These are phyloP conservation scores for Acanthamoeba sp. DNA, from an alignment of 208 protist genomes.

Conservation along the genomic window DNA sequence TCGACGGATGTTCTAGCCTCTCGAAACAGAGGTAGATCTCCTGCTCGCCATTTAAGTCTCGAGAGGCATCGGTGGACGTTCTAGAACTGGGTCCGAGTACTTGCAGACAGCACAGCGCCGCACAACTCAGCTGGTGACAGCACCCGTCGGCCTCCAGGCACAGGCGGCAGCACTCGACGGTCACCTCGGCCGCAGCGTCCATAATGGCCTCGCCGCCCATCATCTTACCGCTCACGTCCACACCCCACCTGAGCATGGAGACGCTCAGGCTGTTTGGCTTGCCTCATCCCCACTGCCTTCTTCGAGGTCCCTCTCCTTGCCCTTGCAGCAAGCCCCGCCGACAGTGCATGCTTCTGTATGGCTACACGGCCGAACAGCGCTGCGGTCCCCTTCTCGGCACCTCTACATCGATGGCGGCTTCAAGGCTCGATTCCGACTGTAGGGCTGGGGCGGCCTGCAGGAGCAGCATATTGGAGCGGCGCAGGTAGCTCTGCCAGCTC, in stretches of 20 bases:
- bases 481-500: background rate
- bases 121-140: conserved; percentile 19
- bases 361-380: too few relatives aligned
- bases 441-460: background rate
- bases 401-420: too few relatives aligned
- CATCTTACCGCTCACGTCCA: background rate
- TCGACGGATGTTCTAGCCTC: background rate
- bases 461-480: background rate
- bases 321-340: too few relatives aligned
- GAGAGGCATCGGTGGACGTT: too few relatives aligned
- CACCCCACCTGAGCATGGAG: background rate
- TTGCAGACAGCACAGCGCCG: conserved; percentile 1
- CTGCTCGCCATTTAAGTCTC: too few relatives aligned
- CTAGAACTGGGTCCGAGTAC: background rate
- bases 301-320: background rate
- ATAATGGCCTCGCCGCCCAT: background rate
- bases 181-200: conserved; percentile 4
- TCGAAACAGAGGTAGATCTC: background rate
- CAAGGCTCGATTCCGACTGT: too few relatives aligned
- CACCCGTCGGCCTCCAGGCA: conserved; percentile 11
- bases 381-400: too few relatives aligned
- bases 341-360: too few relatives aligned
- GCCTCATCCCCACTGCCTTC: background rate
- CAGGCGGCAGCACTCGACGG: background rate
- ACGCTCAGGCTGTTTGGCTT: background rate